phyloP scores from a whole-genome alignment of 2,329 filamentous ascomycete species.

The Fusarium decemcellulare region DNA sequence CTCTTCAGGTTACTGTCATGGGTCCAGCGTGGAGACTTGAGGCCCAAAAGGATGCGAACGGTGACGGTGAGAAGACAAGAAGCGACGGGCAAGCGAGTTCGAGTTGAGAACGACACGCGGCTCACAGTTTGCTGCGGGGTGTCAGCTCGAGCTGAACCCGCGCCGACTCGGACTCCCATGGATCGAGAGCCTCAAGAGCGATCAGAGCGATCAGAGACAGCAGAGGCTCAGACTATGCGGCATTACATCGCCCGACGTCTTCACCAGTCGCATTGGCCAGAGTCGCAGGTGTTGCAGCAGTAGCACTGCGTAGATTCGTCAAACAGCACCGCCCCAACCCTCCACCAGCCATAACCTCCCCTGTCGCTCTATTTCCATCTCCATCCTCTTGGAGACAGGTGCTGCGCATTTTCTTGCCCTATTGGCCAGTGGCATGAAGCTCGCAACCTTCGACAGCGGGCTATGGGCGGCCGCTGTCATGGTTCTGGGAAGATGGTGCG shows the following conservation, averaged over 20 bases:
- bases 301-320: conserved; percentile 28
- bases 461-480: conserved; percentile 21
- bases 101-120: conserved; percentile 9
- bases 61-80: conserved; percentile 12
- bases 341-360: conserved; percentile 23
- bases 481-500: conserved; percentile 39
- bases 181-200: conserved; percentile 21
- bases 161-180: conserved; percentile 7
- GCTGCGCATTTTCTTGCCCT: conserved; percentile 15
- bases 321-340: conserved; percentile 29
- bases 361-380: conserved; percentile 36
- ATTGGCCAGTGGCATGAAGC: conserved; percentile 33
- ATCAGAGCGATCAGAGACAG: conserved; percentile 29
- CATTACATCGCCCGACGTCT: conserved; percentile 23
- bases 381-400: conserved; percentile 10
- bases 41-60: conserved; percentile 20
- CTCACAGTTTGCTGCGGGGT: conserved; percentile 23
- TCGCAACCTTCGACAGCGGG: conserved; percentile 35
- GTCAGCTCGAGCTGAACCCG: conserved; percentile 29
- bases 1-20: conserved; percentile 34
- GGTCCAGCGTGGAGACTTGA: conserved; percentile 30
- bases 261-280: conserved; percentile 13
- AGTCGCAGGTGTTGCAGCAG: conserved; percentile 25
- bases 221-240: conserved; percentile 31
- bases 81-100: conserved; percentile 15